Evolutionary conservation across 441 rosid genomes (phyloP).

Genomic region (Brassica balearica): DNA sequence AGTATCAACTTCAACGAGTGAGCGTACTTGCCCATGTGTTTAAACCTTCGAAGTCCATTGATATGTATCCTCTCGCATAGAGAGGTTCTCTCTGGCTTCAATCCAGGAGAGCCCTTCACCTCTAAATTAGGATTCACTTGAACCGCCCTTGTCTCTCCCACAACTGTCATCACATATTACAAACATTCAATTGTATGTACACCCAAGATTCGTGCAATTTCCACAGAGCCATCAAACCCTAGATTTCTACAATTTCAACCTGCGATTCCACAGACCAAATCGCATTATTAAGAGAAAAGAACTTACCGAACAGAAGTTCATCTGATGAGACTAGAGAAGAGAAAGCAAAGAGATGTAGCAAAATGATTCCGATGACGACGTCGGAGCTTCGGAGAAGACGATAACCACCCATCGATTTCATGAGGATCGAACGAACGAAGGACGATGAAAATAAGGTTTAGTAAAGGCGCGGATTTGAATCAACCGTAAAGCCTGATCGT

Average conservation of each 20-base stretch:
- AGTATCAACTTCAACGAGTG: slow-evolving; percentile 71
- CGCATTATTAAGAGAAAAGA: neutral
- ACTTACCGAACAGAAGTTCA: slow-evolving; percentile 59
- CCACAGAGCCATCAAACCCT: slow-evolving; percentile 43
- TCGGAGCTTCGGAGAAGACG: slow-evolving; percentile 45
- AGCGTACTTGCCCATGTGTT: slow-evolving; percentile 65
- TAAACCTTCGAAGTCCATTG: slow-evolving; percentile 65
- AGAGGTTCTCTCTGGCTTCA: slow-evolving; percentile 56
- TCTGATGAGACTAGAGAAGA: slow-evolving; percentile 42
- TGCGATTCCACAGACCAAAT: slow-evolving; percentile 5
- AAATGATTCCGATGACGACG: slow-evolving; percentile 40
- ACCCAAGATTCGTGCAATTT: slow-evolving; percentile 45
- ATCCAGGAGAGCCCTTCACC: slow-evolving; percentile 74
- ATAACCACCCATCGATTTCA: slow-evolving; percentile 49
- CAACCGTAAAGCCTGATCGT: slow-evolving; percentile 32
- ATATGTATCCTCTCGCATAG: slow-evolving; percentile 77
- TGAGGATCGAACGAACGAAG: neutral
- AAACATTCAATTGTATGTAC: neutral
- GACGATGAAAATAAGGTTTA: neutral
- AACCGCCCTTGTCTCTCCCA: slow-evolving; percentile 55
- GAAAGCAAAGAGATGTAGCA: slow-evolving; percentile 40
- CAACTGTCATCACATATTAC: slow-evolving; percentile 47
- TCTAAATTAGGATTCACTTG: slow-evolving; percentile 55
- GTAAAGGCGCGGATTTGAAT: slow-evolving; percentile 42
- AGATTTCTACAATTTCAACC: slow-evolving; percentile 28